Conservation (phyloP, 495 filamentous ascomycete species). For the Aspergillus leporis region DNA sequence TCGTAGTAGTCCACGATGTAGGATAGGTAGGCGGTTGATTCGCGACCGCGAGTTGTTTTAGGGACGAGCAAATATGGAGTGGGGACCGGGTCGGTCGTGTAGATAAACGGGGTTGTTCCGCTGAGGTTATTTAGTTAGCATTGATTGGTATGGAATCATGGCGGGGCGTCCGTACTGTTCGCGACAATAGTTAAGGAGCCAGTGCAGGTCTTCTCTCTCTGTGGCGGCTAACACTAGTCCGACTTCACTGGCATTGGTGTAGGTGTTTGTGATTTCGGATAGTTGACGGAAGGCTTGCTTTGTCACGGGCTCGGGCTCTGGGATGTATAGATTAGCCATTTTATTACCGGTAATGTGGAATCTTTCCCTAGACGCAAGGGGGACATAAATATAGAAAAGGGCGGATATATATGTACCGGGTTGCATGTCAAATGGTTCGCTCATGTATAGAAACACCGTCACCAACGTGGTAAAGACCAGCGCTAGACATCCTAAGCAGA, state of each 20-base stretch:
- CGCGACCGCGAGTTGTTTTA: slow-evolving; percentile 37
- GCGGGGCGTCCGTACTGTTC: slow-evolving; percentile 22
- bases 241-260: slow-evolving; percentile 18
- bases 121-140: slow-evolving; percentile 11
- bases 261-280: slow-evolving; percentile 18
- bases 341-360: neutral
- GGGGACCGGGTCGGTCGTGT: slow-evolving; percentile 33
- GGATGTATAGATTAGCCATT: neutral
- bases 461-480: slow-evolving; percentile 17
- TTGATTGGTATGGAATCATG: neutral
- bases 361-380: neutral
- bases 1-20: slow-evolving; percentile 43
- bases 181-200: slow-evolving; percentile 27
- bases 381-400: neutral
- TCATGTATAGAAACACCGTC: slow-evolving; percentile 16
- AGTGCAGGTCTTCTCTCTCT: slow-evolving; percentile 25
- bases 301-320: slow-evolving; percentile 13
- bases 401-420: slow-evolving; percentile 2
- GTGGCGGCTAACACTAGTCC: slow-evolving; percentile 31
- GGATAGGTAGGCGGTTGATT: slow-evolving; percentile 43
- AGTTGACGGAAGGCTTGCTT: slow-evolving; percentile 20
- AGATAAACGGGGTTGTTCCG: slow-evolving; percentile 37
- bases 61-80: slow-evolving; percentile 32
- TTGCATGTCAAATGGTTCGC: slow-evolving; percentile 5
- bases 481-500: slow-evolving; percentile 19